Percentiles rank a stretch among this genome's conserved stretches.
Conservation (phyloP, 1,139 yeast genomes). For the Ashbya aceris region DNA sequence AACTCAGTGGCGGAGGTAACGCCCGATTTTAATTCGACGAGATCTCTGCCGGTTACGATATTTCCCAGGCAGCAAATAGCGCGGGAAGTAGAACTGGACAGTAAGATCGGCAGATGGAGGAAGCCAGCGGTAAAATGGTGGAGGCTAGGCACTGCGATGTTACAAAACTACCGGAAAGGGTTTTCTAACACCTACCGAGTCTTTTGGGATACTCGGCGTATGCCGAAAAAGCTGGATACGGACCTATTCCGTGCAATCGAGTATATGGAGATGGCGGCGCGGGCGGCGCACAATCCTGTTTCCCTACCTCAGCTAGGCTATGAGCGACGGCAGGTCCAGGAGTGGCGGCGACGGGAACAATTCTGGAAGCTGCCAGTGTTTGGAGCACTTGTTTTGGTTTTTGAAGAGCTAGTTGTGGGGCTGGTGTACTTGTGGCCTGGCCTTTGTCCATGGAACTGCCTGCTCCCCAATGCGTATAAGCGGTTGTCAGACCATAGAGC, state of each 20-base stretch:
- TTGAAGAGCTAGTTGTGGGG: slow-evolving; percentile 24
- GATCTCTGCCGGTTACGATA: slow-evolving; percentile 16
- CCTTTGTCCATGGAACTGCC: slow-evolving; percentile 23
- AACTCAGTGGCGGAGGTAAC: neutral
- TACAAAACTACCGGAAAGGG: slow-evolving; percentile 20
- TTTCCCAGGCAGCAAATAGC: slow-evolving; percentile 17
- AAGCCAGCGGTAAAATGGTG: slow-evolving; percentile 21
- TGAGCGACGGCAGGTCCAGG: slow-evolving; percentile 19
- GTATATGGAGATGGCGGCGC: slow-evolving; percentile 14
- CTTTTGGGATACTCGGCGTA: slow-evolving; percentile 11
- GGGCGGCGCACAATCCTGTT: slow-evolving; percentile 5
- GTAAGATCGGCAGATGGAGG: slow-evolving; percentile 23
- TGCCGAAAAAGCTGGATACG: slow-evolving; percentile 8
- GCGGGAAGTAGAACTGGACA: slow-evolving; percentile 14
- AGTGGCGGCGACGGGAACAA: slow-evolving; percentile 19
- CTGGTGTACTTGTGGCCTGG: slow-evolving; percentile 25
- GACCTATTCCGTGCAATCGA: slow-evolving; percentile 14
- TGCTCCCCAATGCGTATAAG: slow-evolving; percentile 22
- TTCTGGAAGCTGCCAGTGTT: slow-evolving; percentile 23
- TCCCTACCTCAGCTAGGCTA: slow-evolving; percentile 8
- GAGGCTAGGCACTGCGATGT: slow-evolving; percentile 17
- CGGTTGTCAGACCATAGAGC: slow-evolving; percentile 14
- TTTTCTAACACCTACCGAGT: slow-evolving; percentile 18
- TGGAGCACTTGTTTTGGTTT: slow-evolving; percentile 16
- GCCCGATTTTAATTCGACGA: slow-evolving; percentile 12